Percentiles rank a stretch among this genome's conserved stretches.
phyloP scores from a whole-genome alignment of 768 basidiomycete species.

The Mycena capillaripes region DNA sequence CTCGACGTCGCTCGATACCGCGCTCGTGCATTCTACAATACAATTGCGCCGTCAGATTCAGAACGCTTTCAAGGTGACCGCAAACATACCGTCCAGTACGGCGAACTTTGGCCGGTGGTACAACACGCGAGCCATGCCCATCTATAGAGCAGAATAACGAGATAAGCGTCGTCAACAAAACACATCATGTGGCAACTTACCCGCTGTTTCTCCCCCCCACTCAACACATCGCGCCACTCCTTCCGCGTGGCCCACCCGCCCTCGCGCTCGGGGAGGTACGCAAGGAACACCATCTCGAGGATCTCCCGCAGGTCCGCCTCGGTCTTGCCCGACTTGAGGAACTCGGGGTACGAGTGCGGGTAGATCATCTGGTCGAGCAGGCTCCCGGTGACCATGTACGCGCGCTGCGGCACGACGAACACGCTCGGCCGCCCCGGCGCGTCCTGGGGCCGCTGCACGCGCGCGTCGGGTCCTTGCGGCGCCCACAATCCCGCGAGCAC shows the following conservation, averaged over 20 bases:
- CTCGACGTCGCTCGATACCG: slow-evolving; percentile 96
- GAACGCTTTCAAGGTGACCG: not conserved
- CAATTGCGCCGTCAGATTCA: too few relatives aligned
- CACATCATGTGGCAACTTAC: slow-evolving; percentile 47
- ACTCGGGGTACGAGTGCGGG: slow-evolving; percentile 87
- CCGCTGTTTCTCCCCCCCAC: slow-evolving; percentile 97
- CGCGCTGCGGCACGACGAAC: slow-evolving; percentile 93
- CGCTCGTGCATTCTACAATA: slow-evolving; percentile 88
- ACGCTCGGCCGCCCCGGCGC: too few relatives aligned
- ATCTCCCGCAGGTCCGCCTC: slow-evolving; percentile 82
- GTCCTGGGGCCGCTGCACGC: slow-evolving; percentile 51
- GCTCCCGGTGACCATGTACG: slow-evolving; percentile 92
- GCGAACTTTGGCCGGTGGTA: slow-evolving; percentile 89
- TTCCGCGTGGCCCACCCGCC: slow-evolving; percentile 92
- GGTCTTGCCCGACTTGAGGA: slow-evolving; percentile 69
- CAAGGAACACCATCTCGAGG: slow-evolving; percentile 85
- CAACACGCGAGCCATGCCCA: slow-evolving; percentile 94
- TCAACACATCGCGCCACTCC: slow-evolving; percentile 94
- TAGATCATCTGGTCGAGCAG: slow-evolving; percentile 96
- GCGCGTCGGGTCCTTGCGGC: slow-evolving; percentile 55
- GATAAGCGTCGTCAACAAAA: slow-evolving; percentile 18
- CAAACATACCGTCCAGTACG: slow-evolving; percentile 82
- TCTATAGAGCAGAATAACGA: slow-evolving; percentile 59
- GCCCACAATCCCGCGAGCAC: slow-evolving; percentile 94
- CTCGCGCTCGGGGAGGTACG: slow-evolving; percentile 87